A percentile compares a stretch with the other conserved stretches of the same genome.
Evolutionary conservation across 768 basidiomycete species (phyloP).

Genomic region (Boletus subcaerulescens): DNA sequence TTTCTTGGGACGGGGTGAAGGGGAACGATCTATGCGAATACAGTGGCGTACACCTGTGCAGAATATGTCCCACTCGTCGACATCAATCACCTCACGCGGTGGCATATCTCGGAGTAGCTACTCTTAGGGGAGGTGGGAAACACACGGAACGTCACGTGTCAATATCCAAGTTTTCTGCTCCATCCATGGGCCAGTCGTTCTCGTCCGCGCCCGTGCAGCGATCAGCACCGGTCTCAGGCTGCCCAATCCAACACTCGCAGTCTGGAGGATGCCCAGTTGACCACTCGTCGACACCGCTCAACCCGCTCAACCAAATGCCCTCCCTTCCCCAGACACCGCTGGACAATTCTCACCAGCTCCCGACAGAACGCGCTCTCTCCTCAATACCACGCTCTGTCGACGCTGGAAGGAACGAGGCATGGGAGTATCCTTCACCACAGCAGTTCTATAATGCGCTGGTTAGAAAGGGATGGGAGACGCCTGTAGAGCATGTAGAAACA

Average conservation of each 20-base stretch:
- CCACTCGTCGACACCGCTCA: constrained; percentile 47
- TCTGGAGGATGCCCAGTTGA: constrained; percentile 59
- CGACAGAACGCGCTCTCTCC: constrained; percentile 72
- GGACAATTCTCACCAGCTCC: constrained; percentile 57
- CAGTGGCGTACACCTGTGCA: constrained; percentile 18
- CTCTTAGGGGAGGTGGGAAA: constrained; percentile 3
- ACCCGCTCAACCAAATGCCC: constrained; percentile 87
- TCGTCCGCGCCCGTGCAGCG: background rate
- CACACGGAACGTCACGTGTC: constrained; percentile 10
- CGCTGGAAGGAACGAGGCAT: constrained; percentile 36
- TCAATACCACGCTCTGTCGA: constrained; percentile 75
- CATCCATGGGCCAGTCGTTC: constrained; percentile 18
- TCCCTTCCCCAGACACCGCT: constrained; percentile 63
- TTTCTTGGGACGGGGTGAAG: constrained; percentile 11
- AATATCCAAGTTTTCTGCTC: background rate
- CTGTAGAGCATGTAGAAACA: constrained; percentile 91
- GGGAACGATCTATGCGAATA: constrained; percentile 13
- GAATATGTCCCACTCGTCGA: constrained; percentile 24
- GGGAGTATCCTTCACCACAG: constrained; percentile 98
- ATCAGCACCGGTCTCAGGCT: constrained; percentile 18
- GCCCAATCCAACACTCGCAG: constrained; percentile 41
- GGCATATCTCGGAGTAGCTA: background rate
- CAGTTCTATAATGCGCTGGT: constrained; percentile 98
- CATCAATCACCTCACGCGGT: constrained; percentile 23
- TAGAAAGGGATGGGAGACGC: constrained; percentile 95